Conservation (phyloP, 202 grass and related monocot species). For the Panicum virgatum region DNA sequence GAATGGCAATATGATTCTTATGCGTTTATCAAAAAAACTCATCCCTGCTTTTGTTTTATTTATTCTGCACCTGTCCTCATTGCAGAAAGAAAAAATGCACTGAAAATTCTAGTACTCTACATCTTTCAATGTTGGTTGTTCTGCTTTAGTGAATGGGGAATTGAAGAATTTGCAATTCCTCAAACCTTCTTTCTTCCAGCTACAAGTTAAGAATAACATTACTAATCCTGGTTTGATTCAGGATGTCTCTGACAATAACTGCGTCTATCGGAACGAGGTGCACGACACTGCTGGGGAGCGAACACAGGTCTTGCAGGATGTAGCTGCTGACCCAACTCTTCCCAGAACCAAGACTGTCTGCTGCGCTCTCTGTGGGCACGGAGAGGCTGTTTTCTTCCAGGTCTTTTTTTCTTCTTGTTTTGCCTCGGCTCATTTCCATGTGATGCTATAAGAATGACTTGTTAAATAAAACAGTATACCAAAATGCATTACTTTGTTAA, state of each 20-base stretch:
- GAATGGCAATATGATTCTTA: neutral
- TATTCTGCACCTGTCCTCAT: neutral
- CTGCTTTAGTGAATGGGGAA: neutral
- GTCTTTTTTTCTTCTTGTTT: slow-evolving; percentile 4
- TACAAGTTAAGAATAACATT: neutral
- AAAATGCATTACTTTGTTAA: neutral
- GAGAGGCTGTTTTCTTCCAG: slow-evolving; percentile 94
- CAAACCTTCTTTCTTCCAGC: neutral
- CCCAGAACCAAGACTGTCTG: slow-evolving; percentile 65
- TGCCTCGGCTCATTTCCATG: neutral
- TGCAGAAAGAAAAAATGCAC: neutral
- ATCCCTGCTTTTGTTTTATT: neutral
- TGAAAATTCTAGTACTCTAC: neutral
- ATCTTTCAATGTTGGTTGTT: neutral
- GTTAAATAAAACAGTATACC: neutral
- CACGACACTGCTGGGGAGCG: slow-evolving; percentile 60
- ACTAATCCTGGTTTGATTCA: slow-evolving; percentile 3
- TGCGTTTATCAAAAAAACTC: neutral
- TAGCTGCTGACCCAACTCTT: slow-evolving; percentile 75
- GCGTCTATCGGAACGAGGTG: slow-evolving; percentile 72
- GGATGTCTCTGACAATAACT: slow-evolving; percentile 71
- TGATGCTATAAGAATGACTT: neutral
- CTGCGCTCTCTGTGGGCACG: slow-evolving; percentile 62
- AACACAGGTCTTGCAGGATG: slow-evolving; percentile 77
- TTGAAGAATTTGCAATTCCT: neutral